These are phyloP conservation scores for Carnegiea gigantea DNA, from an alignment of 179 eudicot species.

Conservation along the genomic window DNA sequence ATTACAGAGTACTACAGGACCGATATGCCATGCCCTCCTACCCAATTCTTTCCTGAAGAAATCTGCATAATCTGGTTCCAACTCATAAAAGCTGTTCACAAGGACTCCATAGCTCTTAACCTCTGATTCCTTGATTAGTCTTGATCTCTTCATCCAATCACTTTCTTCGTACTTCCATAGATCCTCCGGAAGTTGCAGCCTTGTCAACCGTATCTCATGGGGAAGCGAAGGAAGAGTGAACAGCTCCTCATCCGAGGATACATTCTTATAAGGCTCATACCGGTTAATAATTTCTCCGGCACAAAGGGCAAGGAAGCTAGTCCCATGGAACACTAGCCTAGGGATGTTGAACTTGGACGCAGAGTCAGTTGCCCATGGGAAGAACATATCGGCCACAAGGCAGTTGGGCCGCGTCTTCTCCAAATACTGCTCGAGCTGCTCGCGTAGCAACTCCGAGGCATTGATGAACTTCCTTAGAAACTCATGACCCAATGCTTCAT, in stretches of 20 bases:
- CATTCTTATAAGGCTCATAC: conserved; percentile 25
- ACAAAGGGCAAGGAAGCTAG: conserved; percentile 29
- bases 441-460: conserved; percentile 36
- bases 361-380: conserved; percentile 41
- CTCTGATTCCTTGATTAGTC: conserved; percentile 27
- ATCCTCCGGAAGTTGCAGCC: conserved; percentile 24
- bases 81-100: conserved; percentile 58
- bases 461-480: conserved; percentile 26
- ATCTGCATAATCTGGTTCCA: conserved; percentile 52
- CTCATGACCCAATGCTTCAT: conserved; percentile 19
- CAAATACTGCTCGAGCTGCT: conserved; percentile 30
- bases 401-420: conserved; percentile 32
- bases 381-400: conserved; percentile 41
- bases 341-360: conserved; percentile 36
- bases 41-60: conserved; percentile 39
- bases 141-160: neutral
- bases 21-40: conserved; percentile 53
- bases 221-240: conserved; percentile 38
- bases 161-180: conserved; percentile 13
- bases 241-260: conserved; percentile 28
- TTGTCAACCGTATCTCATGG: conserved; percentile 28
- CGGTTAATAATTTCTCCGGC: conserved; percentile 19
- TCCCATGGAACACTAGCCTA: conserved; percentile 38
- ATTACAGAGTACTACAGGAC: conserved; percentile 49
- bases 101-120: conserved; percentile 43